phyloP scores from a whole-genome alignment of 345 rosid species.

The Cardamine occulta region DNA sequence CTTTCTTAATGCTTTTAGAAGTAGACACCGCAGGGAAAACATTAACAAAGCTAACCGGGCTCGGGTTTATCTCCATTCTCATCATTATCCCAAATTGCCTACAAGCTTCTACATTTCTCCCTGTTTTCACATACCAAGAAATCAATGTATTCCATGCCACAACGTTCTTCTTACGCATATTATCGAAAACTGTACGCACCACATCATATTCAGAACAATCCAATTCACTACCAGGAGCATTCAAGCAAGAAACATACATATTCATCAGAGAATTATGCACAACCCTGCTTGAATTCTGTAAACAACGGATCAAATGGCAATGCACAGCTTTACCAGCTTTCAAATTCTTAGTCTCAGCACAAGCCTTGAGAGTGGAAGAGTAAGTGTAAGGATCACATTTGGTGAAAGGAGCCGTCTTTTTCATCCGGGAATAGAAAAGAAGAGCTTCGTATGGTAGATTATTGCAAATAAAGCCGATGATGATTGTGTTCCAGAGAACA shows the following conservation, averaged over 20 bases:
- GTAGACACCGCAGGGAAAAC: conserved; percentile 72
- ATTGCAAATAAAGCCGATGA: conserved; percentile 87
- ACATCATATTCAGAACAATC: conserved; percentile 50
- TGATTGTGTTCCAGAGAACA: conserved; percentile 83
- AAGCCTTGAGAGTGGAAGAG: conserved; percentile 87
- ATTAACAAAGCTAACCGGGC: conserved; percentile 76
- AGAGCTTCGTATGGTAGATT: conserved; percentile 74
- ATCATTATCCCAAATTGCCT: conserved; percentile 65
- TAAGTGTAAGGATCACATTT: conserved; percentile 72
- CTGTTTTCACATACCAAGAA: conserved; percentile 79
- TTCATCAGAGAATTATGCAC: conserved; percentile 81
- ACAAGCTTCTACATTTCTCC: conserved; percentile 58
- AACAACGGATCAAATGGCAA: conserved; percentile 74
- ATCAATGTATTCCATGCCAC: conserved; percentile 82
- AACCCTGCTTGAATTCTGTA: conserved; percentile 68
- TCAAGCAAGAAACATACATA: conserved; percentile 70
- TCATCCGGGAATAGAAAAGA: conserved; percentile 70
- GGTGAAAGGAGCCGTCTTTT: conserved; percentile 52
- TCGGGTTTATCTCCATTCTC: conserved; percentile 67
- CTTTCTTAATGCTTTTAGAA: conserved; percentile 51
- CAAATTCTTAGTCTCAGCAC: conserved; percentile 61
- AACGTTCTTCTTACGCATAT: conserved; percentile 72
- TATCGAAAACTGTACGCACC: conserved; percentile 62
- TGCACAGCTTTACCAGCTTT: conserved; percentile 72
- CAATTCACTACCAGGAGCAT: conserved; percentile 36